phyloP scores from a whole-genome alignment of 2,329 filamentous ascomycete species.

The Didymella segeticola region DNA sequence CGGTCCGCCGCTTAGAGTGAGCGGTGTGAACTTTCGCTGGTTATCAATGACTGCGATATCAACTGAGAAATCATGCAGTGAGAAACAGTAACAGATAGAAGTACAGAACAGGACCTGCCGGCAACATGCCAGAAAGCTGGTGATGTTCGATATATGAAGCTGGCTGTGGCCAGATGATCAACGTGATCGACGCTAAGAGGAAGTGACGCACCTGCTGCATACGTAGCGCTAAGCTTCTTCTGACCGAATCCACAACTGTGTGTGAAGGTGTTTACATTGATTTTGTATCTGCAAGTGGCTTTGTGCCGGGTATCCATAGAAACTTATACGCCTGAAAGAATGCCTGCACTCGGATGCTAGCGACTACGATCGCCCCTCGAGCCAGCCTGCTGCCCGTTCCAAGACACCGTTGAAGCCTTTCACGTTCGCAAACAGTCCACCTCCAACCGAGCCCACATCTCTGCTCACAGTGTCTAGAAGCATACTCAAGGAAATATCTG shows the following conservation, averaged over 20 bases:
- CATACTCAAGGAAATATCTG: conserved; percentile 41
- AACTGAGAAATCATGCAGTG: not conserved
- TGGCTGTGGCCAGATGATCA: conserved; percentile 2
- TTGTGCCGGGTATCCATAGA: conserved; percentile 13
- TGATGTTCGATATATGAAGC: not conserved
- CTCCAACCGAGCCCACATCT: conserved; percentile 37
- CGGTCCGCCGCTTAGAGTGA: not conserved
- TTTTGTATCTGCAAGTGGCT: conserved; percentile 4
- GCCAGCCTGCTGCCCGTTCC: conserved; percentile 42
- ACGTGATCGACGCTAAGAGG: conserved; percentile 10
- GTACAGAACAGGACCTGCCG: not conserved
- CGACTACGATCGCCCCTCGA: conserved; percentile 43
- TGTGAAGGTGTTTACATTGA: conserved; percentile 6
- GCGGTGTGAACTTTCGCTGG: not conserved
- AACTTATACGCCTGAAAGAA: conserved; percentile 7
- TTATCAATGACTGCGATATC: not conserved
- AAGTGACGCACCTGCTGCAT: conserved; percentile 16
- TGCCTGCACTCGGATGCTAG: not conserved
- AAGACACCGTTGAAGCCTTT: conserved; percentile 44
- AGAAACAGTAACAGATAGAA: not conserved
- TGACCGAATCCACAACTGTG: not conserved
- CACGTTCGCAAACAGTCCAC: conserved; percentile 41
- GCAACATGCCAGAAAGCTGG: not conserved
- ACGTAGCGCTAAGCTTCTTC: conserved; percentile 6
- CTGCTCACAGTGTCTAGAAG: conserved; percentile 37